Evolutionary conservation across 768 basidiomycete species (phyloP).

Genomic region (Roridomyces roridus): DNA sequence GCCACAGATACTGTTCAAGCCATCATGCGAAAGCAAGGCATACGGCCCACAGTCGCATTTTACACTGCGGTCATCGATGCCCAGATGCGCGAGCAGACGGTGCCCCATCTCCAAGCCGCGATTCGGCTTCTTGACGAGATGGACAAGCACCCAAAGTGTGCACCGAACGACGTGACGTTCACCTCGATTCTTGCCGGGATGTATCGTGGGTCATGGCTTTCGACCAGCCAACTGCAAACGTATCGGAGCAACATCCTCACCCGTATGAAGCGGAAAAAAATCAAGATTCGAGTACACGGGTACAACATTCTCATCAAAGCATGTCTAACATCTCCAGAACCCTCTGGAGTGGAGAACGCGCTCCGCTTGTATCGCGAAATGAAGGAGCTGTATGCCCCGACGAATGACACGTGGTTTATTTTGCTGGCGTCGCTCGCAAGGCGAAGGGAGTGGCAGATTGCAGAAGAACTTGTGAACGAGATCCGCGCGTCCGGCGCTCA

Average conservation of each 20-base stretch:
- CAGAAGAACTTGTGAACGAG: conserved; percentile 63
- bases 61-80: conserved; percentile 83
- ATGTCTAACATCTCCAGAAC: conserved; percentile 57
- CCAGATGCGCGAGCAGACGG: conserved; percentile 63
- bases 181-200: conserved; percentile 79
- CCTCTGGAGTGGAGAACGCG: conserved; percentile 59
- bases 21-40: conserved; percentile 78
- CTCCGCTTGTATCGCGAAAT: conserved; percentile 69
- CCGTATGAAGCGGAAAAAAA: conserved; percentile 61
- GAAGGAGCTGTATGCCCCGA: conserved; percentile 54
- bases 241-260: conserved; percentile 56
- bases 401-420: conserved; percentile 79
- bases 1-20: conserved; percentile 67
- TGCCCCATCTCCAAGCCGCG: conserved; percentile 62
- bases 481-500: conserved; percentile 57
- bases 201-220: conserved; percentile 62
- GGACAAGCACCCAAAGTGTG: conserved; percentile 59
- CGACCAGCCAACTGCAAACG: conserved; percentile 48
- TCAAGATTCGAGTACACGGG: conserved; percentile 64
- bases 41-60: conserved; percentile 76
- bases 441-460: conserved; percentile 65
- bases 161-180: conserved; percentile 84
- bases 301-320: conserved; percentile 83
- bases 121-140: conserved; percentile 77
- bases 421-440: conserved; percentile 68